Evolutionary conservation across 352 stramenopile genomes (phyloP).

Genomic region (Phytophthora brassicae): DNA sequence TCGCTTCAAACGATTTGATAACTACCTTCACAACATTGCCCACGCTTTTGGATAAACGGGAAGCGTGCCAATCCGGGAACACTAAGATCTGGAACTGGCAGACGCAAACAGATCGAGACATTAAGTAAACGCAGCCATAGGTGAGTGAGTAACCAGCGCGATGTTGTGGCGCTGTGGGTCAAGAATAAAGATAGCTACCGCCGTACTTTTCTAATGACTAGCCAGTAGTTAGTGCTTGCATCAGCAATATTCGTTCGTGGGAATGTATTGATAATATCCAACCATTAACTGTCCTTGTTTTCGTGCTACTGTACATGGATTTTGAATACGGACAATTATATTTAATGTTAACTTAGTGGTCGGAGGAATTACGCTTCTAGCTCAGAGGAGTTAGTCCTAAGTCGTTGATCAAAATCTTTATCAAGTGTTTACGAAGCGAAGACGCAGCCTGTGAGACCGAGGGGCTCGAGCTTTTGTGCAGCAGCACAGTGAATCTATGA

Average conservation of each 20-base stretch:
- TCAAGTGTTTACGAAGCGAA: slow-evolving; percentile 63
- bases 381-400: slow-evolving; percentile 13
- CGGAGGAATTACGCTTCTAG: slow-evolving; percentile 20
- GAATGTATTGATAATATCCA: slow-evolving; percentile 35
- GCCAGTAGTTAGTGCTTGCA: slow-evolving; percentile 18
- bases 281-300: background rate
- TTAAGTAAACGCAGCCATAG: slow-evolving; percentile 29
- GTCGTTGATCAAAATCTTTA: slow-evolving; percentile 48
- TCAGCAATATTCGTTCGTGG: too few species aligned
- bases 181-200: slow-evolving; percentile 23
- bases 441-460: slow-evolving; percentile 58
- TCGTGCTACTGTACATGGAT: background rate
- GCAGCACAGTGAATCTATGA: slow-evolving; percentile 43
- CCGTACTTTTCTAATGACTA: slow-evolving; percentile 5
- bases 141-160: slow-evolving; percentile 15
- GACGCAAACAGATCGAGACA: slow-evolving; percentile 24
- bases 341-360: background rate
- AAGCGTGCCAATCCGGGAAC: slow-evolving; percentile 5
- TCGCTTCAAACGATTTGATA: slow-evolving; percentile 89
- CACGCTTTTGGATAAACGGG: slow-evolving; percentile 36
- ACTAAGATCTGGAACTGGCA: slow-evolving; percentile 13
- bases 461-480: slow-evolving; percentile 59
- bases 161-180: slow-evolving; percentile 6
- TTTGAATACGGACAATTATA: background rate
- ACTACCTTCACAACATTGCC: slow-evolving; percentile 75